Base-by-base conservation (phyloP, 1,284 basidiomycete species). In the Irpex sp. region DNA sequence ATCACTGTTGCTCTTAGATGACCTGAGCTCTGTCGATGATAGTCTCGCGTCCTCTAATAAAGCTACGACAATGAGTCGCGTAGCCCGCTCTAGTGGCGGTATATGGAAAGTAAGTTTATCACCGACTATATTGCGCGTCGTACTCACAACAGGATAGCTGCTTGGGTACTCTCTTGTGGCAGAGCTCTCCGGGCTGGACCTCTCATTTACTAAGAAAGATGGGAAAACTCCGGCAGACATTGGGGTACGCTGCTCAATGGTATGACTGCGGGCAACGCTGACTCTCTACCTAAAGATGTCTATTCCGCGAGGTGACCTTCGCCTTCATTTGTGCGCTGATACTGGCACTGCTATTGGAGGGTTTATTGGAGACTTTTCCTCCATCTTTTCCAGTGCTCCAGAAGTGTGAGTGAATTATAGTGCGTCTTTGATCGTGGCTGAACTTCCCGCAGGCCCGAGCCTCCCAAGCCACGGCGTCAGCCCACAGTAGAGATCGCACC, bases 241-340 rank as follows among this genome's bases (percentile, higher is more conserved):
- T 21, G 72, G 69, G 59, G 85, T 86, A 71, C 61, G 78, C 73
- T 19, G 57, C 60, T 9, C 40, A 49, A 44, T 34, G n/a, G 17
- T 31, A 48, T n/a, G 55, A 59, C 38, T 48, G 47, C 21, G 55
- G n/a, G 8, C 21, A 54, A 7, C 44, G 21, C 26, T 3, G 17
- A 26, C n/a, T 62, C 49, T 52, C 17, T 26, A 26, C 26, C 3
- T 13, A n/a, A 67, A 89, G 87, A 73, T 87, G 19, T 66, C 71
- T 21, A 71, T 88, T 34, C 78, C 84, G 57, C 78, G 76, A 15
- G 75, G 84, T 52, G 74, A 75, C 36, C 73, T 89, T 9, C 79
- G 78, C 36, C 65, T 90, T 49, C 85, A 87, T 71, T 75, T 91
- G 37, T 91, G 88, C 68, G 90, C 90, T 7, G 90, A 92, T 72